These are phyloP conservation scores for Diplodia seriata DNA, from an alignment of 2,329 filamentous ascomycete genomes.

Conservation along the genomic window DNA sequence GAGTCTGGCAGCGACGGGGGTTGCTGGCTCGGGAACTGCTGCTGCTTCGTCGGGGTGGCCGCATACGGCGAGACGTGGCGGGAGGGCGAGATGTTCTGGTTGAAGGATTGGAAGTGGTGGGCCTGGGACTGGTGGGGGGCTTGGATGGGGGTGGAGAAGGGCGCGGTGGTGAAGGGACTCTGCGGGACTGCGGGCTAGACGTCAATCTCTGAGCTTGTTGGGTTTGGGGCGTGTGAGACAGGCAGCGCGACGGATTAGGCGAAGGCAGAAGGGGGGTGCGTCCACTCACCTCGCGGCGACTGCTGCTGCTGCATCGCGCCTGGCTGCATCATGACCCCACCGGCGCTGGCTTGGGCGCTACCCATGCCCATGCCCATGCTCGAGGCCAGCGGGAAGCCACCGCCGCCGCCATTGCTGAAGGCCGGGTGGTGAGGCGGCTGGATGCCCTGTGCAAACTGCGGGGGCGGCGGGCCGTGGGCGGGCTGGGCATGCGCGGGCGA, in stretches of 20 bases:
- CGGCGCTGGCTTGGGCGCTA: conserved; percentile 34
- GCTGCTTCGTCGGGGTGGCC: conserved; percentile 42
- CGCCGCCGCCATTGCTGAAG: conserved; percentile 39
- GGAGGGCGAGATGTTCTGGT: conserved; percentile 48
- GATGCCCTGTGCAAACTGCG: conserved; percentile 37
- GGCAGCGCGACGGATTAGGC: conserved; percentile 32
- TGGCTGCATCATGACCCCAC: conserved; percentile 46
- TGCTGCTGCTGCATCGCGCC: conserved; percentile 44
- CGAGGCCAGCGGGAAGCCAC: conserved; percentile 35
- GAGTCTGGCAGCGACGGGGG: conserved; percentile 36
- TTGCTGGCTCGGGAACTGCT: conserved; percentile 32
- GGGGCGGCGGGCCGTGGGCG: conserved; percentile 30
- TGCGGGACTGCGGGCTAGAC: conserved; percentile 25
- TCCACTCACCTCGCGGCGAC: conserved; percentile 50
- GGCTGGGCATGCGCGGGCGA: conserved; percentile 29
- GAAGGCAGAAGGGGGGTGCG: conserved; percentile 34
- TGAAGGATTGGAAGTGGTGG: conserved; percentile 46
- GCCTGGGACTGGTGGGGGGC: conserved; percentile 42
- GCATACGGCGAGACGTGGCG: conserved; percentile 45
- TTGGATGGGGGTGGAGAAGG: conserved; percentile 48
- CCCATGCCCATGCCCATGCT: conserved; percentile 39
- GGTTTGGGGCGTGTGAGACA: conserved; percentile 32
- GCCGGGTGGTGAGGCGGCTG: conserved; percentile 41
- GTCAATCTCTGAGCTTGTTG: conserved; percentile 30
- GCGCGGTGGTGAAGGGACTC: conserved; percentile 33